phyloP scores from a whole-genome alignment of 2,329 filamentous ascomycete genomes.

The Fusarium sterilihyphosum region DNA sequence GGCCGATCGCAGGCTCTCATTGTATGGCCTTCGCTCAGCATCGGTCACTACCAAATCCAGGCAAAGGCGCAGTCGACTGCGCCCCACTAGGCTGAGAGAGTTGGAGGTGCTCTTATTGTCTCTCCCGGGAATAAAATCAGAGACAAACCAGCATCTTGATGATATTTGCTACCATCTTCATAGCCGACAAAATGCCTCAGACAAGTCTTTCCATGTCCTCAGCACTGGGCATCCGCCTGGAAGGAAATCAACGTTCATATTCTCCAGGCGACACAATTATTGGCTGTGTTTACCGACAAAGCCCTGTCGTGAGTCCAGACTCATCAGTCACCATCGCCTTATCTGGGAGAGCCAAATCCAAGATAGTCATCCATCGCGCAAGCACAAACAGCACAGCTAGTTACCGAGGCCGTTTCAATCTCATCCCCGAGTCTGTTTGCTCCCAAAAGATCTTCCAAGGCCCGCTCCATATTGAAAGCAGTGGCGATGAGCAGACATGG shows the following conservation, averaged over 20 bases:
- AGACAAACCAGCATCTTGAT: not conserved
- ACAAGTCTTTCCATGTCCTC: not conserved
- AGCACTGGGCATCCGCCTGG: conserved; percentile 25
- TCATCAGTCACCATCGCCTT: conserved; percentile 38
- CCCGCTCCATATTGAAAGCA: conserved; percentile 40
- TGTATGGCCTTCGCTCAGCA: not conserved
- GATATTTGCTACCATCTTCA: not conserved
- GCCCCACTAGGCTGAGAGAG: not conserved
- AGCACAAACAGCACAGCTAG: not conserved
- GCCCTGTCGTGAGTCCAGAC: conserved; percentile 37
- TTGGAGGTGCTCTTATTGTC: not conserved
- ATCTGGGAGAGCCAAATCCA: conserved; percentile 43
- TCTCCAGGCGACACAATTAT: conserved; percentile 43
- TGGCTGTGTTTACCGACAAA: conserved; percentile 40
- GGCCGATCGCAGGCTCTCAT: not conserved
- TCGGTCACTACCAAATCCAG: not conserved
- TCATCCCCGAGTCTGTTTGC: conserved; percentile 26
- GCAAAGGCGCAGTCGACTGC: not conserved
- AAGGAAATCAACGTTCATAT: not conserved
- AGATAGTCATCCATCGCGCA: conserved; percentile 20
- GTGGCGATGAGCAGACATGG: conserved; percentile 36
- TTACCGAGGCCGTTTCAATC: conserved; percentile 8
- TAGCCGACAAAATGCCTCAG: conserved; percentile 6
- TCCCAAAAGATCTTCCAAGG: conserved; percentile 36
- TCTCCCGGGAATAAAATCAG: not conserved